These are phyloP conservation scores for Plantago major DNA, from an alignment of 257 asterid genomes.

Conservation along the genomic window DNA sequence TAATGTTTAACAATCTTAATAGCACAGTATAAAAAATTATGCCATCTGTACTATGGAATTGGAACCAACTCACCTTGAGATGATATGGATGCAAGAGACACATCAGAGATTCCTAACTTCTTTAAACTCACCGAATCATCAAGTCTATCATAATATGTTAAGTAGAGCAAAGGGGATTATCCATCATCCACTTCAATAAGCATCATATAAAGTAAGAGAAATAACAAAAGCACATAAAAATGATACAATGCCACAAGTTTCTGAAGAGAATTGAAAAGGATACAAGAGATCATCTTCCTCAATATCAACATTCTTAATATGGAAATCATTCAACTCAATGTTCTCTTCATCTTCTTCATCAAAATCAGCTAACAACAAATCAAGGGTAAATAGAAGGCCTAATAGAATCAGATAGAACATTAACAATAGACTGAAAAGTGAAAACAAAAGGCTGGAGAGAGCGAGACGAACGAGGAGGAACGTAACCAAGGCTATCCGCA, in stretches of 20 bases:
- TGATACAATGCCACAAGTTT: conserved; percentile 7
- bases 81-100: conserved; percentile 79
- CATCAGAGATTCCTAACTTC: conserved; percentile 80
- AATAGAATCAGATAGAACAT: too few species aligned
- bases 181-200: neutral
- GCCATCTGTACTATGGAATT: neutral
- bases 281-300: conserved; percentile 65
- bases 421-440: neutral
- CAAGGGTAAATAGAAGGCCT: neutral
- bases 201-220: neutral
- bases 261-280: conserved; percentile 31
- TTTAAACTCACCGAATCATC: conserved; percentile 72
- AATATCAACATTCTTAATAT: conserved; percentile 17
- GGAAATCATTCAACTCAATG: conserved; percentile 23
- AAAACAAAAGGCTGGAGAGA: neutral
- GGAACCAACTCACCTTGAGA: conserved; percentile 55
- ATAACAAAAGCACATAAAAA: neutral
- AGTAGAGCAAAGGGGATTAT: conserved; percentile 30
- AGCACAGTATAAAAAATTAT: neutral
- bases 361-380: conserved; percentile 34
- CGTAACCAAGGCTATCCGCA: conserved; percentile 47
- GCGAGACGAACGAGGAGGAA: conserved; percentile 31
- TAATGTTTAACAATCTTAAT: conserved; percentile 4
- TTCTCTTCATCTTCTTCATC: conserved; percentile 46
- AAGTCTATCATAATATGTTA: conserved; percentile 44